Conservation (phyloP, 202 grass and related monocot genomes). For the Panicum hallii region DNA sequence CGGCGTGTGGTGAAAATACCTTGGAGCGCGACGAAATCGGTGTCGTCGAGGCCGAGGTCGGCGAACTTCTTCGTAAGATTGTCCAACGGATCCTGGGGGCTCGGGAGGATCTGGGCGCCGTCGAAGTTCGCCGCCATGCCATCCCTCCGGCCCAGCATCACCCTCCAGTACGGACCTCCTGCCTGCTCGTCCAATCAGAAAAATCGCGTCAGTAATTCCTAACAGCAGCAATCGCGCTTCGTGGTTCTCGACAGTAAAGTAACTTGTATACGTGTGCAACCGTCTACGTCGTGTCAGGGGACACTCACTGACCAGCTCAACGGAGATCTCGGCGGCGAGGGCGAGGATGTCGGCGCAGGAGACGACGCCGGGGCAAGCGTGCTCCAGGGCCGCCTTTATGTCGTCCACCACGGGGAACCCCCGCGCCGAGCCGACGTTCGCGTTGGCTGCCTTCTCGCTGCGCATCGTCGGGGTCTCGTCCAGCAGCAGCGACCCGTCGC, state of each 20-base stretch:
- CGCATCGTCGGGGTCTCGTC: conserved; percentile 41
- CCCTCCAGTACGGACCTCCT: conserved; percentile 60
- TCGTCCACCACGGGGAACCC: conserved; percentile 60
- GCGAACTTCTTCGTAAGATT: conserved; percentile 51
- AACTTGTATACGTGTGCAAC: background rate
- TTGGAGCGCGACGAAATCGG: conserved; percentile 70
- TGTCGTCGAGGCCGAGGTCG: conserved; percentile 52
- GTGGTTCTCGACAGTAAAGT: background rate
- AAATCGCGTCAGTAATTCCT: background rate
- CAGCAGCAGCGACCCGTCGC: conserved; percentile 68
- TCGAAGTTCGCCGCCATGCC: conserved; percentile 50
- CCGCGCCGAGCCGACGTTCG: conserved; percentile 42
- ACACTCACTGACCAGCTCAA: conserved; percentile 48
- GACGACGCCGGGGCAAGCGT: conserved; percentile 60
- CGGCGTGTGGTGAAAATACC: conserved; percentile 18
- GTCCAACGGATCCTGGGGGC: conserved; percentile 21
- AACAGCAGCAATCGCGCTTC: background rate
- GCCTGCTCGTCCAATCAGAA: conserved; percentile 37
- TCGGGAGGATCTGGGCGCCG: conserved; percentile 43
- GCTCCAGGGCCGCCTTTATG: conserved; percentile 62
- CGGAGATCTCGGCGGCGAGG: conserved; percentile 60
- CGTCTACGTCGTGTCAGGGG: background rate
- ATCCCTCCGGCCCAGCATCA: conserved; percentile 58
- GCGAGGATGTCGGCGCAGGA: conserved; percentile 83
- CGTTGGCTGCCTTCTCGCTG: conserved; percentile 54